Conservation (phyloP, 2,329 filamentous ascomycete species). For the Colletotrichum chlorophyti region DNA sequence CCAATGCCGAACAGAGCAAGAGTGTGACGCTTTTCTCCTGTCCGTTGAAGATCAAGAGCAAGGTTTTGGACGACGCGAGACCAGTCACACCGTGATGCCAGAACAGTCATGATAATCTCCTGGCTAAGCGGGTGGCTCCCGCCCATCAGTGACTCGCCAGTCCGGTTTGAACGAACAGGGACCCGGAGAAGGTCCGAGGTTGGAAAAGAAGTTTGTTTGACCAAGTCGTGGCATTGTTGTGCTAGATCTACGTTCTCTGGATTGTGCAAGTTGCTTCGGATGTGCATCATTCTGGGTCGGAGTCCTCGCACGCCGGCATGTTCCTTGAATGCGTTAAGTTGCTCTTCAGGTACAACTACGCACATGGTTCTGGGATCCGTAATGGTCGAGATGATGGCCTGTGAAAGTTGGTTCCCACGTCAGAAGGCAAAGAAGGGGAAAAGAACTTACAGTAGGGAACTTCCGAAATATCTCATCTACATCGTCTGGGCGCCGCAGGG, state of each 20-base stretch:
- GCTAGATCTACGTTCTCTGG: conserved; percentile 19
- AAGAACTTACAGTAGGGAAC: too few relatives aligned
- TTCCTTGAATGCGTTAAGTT: conserved; percentile 15
- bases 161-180: conserved; percentile 27
- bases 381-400: conserved; percentile 26
- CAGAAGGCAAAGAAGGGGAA: too few relatives aligned
- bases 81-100: conserved; percentile 29
- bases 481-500: not conserved
- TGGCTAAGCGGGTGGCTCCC: too few relatives aligned
- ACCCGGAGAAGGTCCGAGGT: conserved; percentile 7
- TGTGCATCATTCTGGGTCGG: conserved; percentile 29
- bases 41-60: conserved; percentile 21
- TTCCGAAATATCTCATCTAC: not conserved
- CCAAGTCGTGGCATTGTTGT: conserved; percentile 23
- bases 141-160: conserved; percentile 6
- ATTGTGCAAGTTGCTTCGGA: conserved; percentile 29
- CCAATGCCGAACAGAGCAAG: conserved; percentile 29
- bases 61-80: conserved; percentile 18
- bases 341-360: conserved; percentile 22
- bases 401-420: too few relatives aligned
- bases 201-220: conserved; percentile 3
- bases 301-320: conserved; percentile 24
- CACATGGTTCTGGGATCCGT: conserved; percentile 26
- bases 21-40: conserved; percentile 10
- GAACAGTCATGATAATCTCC: conserved; percentile 28